Base-by-base conservation (phyloP, 2,329 filamentous ascomycete species). In the Colletotrichum costaricense region DNA sequence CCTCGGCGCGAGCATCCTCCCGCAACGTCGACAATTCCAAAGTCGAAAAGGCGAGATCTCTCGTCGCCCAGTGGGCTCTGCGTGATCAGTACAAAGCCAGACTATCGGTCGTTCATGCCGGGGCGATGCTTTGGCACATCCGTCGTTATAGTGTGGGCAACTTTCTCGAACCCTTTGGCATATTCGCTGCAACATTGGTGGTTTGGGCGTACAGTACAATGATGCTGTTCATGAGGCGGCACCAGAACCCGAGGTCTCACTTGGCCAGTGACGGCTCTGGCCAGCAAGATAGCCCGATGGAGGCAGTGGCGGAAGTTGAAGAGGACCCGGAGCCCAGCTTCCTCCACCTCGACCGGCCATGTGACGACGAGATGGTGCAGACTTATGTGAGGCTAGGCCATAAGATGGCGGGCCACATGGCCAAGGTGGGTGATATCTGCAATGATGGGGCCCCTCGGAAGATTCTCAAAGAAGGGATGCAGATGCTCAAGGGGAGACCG, bases 341-440 rank as follows among this genome's bases (percentile, higher is more conserved):
- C 9, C 87, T 90, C 49, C 84, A 87, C 22, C 80, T 91, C 0
- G 89, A 91, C 69, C 82, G 88, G 11, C 89, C 89, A 0, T 85
- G 85, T 2, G 88, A 90, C 74, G 89, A 91, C 76, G 88, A 90
- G 75, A 82, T 90, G 62, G 88, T 90, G 1, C 89, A 91, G 75
- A 79, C 86, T 2, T 91, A 88, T 77, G 87, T 91, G 0, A 81
- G 85, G 12, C 81, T 84, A 19, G 89, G 88, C 0, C 69, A 74
- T 1, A 80, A 76, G 3, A 89, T 91, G 85, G 82, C 81, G 22
- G 88, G 85, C 0, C 84, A 87, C 72, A 82, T 90, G 9, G 86
- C 83, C 9, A 87, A 87, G 3, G 87, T 90, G 1, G 89, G 88
- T 0, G 85, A 90, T 76, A 79, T 89, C 5, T 86, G 75, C 35